phyloP scores from a whole-genome alignment of 495 filamentous ascomycete genomes.

The Lichenothelia convexa region DNA sequence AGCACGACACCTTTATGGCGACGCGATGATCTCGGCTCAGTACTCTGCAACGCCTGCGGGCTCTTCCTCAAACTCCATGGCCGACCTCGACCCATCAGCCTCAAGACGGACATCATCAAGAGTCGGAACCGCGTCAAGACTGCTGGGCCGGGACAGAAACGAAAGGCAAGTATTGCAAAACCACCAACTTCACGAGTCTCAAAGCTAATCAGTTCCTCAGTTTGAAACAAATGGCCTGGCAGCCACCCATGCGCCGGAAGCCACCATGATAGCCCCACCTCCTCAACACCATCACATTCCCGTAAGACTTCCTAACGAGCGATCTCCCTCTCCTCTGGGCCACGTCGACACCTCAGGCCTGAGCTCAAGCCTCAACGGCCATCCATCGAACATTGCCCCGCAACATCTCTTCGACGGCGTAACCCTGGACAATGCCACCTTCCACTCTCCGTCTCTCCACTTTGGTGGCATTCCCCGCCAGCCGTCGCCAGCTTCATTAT shows the following conservation, averaged over 20 bases:
- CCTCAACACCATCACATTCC: constrained; percentile 15
- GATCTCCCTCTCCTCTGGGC: constrained; percentile 54
- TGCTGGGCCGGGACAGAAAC: constrained; percentile 63
- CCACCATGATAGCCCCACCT: background rate
- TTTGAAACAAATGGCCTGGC: constrained; percentile 36
- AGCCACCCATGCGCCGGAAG: constrained; percentile 34
- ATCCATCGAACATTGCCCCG: constrained; percentile 47
- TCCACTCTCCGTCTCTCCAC: constrained; percentile 38
- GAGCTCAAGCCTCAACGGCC: no score
- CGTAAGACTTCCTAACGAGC: constrained; percentile 55
- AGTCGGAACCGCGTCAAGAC: constrained; percentile 97
- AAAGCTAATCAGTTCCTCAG: no score
- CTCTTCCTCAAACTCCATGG: constrained; percentile 94
- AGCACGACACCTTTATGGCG: constrained; percentile 95
- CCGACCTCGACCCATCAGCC: constrained; percentile 74
- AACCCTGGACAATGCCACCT: constrained; percentile 41
- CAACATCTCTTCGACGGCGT: constrained; percentile 64
- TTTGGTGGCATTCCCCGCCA: constrained; percentile 33
- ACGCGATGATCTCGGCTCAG: constrained; percentile 83
- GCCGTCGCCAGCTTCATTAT: constrained; percentile 49
- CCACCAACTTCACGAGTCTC: no score
- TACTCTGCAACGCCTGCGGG: constrained; percentile 98
- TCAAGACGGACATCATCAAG: constrained; percentile 99
- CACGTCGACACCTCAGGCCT: no score
- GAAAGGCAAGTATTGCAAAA: constrained; percentile 46